Evolutionary conservation across 1,139 yeast genomes (phyloP).

Genomic region (Debaryomycetaceae sp.): DNA sequence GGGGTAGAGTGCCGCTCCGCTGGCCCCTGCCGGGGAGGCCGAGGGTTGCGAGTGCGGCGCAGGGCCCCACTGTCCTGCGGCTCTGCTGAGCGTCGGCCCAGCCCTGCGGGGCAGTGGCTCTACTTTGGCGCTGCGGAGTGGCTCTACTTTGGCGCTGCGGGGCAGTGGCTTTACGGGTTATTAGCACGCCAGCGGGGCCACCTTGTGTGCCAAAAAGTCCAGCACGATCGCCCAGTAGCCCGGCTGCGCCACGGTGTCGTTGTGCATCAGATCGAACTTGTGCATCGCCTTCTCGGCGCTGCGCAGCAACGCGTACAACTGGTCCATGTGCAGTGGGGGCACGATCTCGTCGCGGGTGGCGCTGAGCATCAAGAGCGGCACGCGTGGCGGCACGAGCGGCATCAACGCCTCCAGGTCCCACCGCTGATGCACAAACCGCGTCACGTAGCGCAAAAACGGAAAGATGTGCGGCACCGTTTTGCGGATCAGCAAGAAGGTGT

Average conservation of each 20-base stretch:
- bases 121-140: no score
- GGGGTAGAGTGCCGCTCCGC: no score
- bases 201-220: slow-evolving; percentile 46
- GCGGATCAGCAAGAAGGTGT: slow-evolving; percentile 75
- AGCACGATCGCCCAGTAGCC: slow-evolving; percentile 70
- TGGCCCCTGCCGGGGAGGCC: no score
- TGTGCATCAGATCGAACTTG: slow-evolving; percentile 65
- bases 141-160: no score
- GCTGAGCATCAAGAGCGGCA: slow-evolving; percentile 69
- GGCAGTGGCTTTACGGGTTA: background rate
- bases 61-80: no score
- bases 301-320: slow-evolving; percentile 48
- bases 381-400: slow-evolving; percentile 40
- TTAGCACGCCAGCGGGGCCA: slow-evolving; percentile 37
- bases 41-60: no score
- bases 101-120: no score
- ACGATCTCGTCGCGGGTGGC: slow-evolving; percentile 86
- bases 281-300: slow-evolving; percentile 43
- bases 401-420: slow-evolving; percentile 80
- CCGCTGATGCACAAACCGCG: slow-evolving; percentile 65
- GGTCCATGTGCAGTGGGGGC: slow-evolving; percentile 80
- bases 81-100: no score
- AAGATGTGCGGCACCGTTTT: slow-evolving; percentile 81
- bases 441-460: slow-evolving; percentile 58
- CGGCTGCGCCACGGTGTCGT: slow-evolving; percentile 71